Conservation (phyloP, 2,329 filamentous ascomycete genomes). For the Verticillium tricorpus region DNA sequence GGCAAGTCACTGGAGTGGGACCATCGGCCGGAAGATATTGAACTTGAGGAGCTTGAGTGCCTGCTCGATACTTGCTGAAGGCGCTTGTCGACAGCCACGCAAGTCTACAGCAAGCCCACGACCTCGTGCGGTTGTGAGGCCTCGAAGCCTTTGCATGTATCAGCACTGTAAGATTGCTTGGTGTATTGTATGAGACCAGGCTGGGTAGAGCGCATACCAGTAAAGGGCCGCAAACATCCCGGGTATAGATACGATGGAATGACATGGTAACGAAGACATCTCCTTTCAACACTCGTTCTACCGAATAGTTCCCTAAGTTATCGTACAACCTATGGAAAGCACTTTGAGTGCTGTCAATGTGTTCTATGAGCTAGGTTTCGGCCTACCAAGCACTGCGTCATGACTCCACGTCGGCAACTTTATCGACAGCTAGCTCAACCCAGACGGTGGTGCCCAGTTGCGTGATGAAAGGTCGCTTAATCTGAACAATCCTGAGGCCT, state of each 20-base stretch:
- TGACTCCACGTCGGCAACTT: conserved; percentile 2
- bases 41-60: conserved; percentile 88
- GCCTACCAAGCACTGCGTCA: conserved; percentile 1
- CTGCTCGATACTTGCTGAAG: conserved; percentile 70
- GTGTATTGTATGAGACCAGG: background rate
- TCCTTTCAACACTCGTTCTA: background rate
- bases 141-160: too few relatives aligned
- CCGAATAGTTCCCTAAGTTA: too few relatives aligned
- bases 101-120: too few relatives aligned
- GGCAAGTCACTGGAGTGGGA: conserved; percentile 53
- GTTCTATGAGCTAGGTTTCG: background rate
- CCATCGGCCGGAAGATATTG: conserved; percentile 79
- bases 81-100: too few relatives aligned
- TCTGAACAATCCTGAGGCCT: conserved; percentile 51
- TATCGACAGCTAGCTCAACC: conserved; percentile 47
- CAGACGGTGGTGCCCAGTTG: conserved; percentile 56
- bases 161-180: background rate
- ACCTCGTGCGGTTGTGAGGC: too few relatives aligned
- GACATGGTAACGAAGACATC: background rate
- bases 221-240: background rate
- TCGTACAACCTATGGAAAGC: too few relatives aligned
- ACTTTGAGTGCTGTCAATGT: too few relatives aligned
- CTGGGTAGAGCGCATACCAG: background rate
- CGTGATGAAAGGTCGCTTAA: conserved; percentile 45
- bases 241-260: background rate